Percentiles rank a stretch among this genome's conserved stretches.
Evolutionary conservation across 495 filamentous ascomycete genomes (phyloP).

Genomic region (Xylaria telfairii): DNA sequence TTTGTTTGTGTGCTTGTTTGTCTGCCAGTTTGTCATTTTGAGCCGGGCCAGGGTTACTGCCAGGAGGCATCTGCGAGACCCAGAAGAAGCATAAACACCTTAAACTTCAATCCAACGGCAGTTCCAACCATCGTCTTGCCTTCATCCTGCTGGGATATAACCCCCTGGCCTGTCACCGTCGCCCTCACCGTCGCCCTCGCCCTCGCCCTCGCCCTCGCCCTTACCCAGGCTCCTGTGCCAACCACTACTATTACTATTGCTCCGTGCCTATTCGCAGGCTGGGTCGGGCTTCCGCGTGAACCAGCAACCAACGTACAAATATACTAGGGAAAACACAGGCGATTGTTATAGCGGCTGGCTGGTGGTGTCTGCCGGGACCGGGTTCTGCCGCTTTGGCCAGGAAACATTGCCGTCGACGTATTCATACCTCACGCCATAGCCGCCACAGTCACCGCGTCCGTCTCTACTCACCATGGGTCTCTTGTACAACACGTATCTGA

Average conservation of each 20-base stretch:
- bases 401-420: not conserved
- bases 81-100: not conserved
- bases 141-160: not conserved
- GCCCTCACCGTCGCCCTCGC: no score
- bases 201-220: no score
- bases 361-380: not conserved
- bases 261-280: not conserved
- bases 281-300: not conserved
- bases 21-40: not conserved
- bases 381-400: not conserved
- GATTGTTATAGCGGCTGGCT: not conserved
- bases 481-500: slow-evolving; percentile 94
- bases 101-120: not conserved
- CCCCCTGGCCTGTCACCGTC: not conserved
- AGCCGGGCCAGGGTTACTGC: not conserved
- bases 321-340: not conserved
- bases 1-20: no score
- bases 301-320: not conserved
- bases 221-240: not conserved
- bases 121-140: not conserved
- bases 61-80: not conserved
- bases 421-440: not conserved
- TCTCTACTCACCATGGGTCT: slow-evolving; percentile 74
- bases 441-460: no score
- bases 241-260: no score